Percentiles rank a stretch among this genome's conserved stretches.
phyloP scores from a whole-genome alignment of 2,329 filamentous ascomycete species.

The Teratosphaeria zuluensis region DNA sequence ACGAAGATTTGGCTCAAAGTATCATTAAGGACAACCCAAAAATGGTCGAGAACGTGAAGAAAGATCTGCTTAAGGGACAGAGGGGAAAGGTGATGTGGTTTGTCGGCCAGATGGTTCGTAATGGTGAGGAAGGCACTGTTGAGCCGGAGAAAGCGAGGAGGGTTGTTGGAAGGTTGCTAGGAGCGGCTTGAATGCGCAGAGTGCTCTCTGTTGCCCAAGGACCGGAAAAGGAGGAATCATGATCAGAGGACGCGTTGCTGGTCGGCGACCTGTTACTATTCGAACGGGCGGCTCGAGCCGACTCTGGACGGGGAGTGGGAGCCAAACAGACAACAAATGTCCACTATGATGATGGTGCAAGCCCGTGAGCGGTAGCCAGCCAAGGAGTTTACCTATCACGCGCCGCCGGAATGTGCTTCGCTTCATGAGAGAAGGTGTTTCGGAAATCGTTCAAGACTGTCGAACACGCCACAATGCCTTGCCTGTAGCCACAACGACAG shows the following conservation, averaged over 20 bases:
- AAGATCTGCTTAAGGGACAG: slow-evolving; percentile 42
- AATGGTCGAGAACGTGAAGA: slow-evolving; percentile 50
- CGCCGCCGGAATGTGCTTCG: too few relatives aligned
- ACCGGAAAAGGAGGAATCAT: too few relatives aligned
- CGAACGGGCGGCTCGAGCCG: too few relatives aligned
- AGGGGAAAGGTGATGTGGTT: slow-evolving; percentile 59
- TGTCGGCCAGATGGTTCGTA: slow-evolving; percentile 58
- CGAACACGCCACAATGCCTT: background rate
- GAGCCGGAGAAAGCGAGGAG: slow-evolving; percentile 50
- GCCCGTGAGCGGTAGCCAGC: too few relatives aligned
- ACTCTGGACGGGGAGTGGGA: too few relatives aligned
- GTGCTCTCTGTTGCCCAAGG: background rate
- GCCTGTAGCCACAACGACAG: background rate
- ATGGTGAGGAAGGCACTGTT: slow-evolving; percentile 50
- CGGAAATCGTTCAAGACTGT: too few relatives aligned
- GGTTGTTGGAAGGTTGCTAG: slow-evolving; percentile 35
- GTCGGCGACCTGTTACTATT: too few relatives aligned
- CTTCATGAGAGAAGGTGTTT: too few relatives aligned
- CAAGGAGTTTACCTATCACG: too few relatives aligned
- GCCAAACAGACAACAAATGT: too few relatives aligned
- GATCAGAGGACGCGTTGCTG: too few relatives aligned
- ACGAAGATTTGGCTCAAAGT: slow-evolving; percentile 43
- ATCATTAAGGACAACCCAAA: slow-evolving; percentile 46
- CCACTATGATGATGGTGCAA: too few relatives aligned
- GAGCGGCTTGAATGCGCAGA: background rate